A percentile compares a stretch with the other conserved stretches of the same genome.
These are phyloP conservation scores for Pythium insidiosum DNA, from an alignment of 352 stramenopile genomes.

Conservation along the genomic window DNA sequence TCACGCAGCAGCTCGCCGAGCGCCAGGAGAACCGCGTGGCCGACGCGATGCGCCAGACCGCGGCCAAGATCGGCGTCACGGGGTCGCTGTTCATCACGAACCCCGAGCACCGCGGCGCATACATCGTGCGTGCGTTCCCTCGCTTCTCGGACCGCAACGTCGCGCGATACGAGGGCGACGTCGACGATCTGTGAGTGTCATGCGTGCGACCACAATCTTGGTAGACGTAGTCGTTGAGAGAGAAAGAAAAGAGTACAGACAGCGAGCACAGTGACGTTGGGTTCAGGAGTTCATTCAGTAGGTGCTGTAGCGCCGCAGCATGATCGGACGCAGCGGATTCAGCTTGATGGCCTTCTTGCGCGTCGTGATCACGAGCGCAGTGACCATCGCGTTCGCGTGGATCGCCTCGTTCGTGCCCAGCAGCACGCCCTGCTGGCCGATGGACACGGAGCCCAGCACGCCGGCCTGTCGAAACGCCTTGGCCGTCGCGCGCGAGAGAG, in stretches of 20 bases:
- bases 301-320: slow-evolving; percentile 43
- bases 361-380: slow-evolving; percentile 70
- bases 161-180: slow-evolving; percentile 77
- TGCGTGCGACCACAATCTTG: neutral
- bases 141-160: slow-evolving; percentile 86
- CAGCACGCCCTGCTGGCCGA: slow-evolving; percentile 70
- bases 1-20: slow-evolving; percentile 92
- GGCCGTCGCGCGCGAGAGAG: slow-evolving; percentile 38
- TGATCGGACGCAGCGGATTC: slow-evolving; percentile 37
- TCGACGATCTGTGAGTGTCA: slow-evolving; percentile 51
- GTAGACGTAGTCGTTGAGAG: neutral
- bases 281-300: slow-evolving; percentile 16
- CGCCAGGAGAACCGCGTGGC: slow-evolving; percentile 90
- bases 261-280: slow-evolving; percentile 4
- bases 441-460: slow-evolving; percentile 49
- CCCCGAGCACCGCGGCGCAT: slow-evolving; percentile 92
- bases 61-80: slow-evolving; percentile 86
- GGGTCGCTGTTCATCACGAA: slow-evolving; percentile 97
- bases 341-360: slow-evolving; percentile 62
- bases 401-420: slow-evolving; percentile 37
- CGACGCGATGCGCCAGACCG: slow-evolving; percentile 94
- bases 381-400: slow-evolving; percentile 77
- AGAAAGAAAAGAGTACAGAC: slow-evolving; percentile 2
- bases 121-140: slow-evolving; percentile 92
- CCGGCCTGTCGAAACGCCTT: slow-evolving; percentile 45